phyloP scores from a whole-genome alignment of 768 basidiomycete genomes.

The Mycena olivaceomarginata region DNA sequence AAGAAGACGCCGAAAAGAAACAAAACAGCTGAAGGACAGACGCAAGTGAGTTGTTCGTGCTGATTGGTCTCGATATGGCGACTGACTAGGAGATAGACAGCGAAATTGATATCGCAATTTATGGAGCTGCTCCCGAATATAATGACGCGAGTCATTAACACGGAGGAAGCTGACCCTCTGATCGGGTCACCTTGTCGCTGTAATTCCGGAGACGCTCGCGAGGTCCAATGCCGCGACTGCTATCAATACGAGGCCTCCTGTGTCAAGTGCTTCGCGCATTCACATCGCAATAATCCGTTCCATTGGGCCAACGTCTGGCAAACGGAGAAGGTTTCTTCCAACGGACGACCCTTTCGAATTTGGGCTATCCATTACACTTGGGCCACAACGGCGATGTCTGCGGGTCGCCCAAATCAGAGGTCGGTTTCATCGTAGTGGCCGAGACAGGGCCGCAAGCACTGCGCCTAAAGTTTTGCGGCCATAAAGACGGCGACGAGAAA shows the following conservation, averaged over 20 bases:
- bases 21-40: not conserved
- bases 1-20: not conserved
- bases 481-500: not conserved
- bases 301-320: too few relatives aligned
- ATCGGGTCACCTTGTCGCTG: not conserved
- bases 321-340: too few relatives aligned
- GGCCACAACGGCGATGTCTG: constrained; percentile 12
- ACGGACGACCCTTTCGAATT: too few relatives aligned
- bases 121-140: not conserved
- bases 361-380: not conserved
- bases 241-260: constrained; percentile 11
- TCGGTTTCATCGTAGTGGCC: not conserved
- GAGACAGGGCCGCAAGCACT: not conserved
- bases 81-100: not conserved
- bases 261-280: constrained; percentile 5
- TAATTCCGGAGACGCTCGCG: not conserved
- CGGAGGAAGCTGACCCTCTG: not conserved
- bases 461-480: not conserved
- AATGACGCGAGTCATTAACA: not conserved
- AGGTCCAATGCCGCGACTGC: constrained; percentile 9
- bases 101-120: not conserved
- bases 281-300: too few relatives aligned
- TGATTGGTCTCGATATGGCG: not conserved
- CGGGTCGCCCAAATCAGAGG: not conserved
- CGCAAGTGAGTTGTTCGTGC: not conserved